Conservation (phyloP, 352 stramenopile genomes). For the Albugo laibachii region DNA sequence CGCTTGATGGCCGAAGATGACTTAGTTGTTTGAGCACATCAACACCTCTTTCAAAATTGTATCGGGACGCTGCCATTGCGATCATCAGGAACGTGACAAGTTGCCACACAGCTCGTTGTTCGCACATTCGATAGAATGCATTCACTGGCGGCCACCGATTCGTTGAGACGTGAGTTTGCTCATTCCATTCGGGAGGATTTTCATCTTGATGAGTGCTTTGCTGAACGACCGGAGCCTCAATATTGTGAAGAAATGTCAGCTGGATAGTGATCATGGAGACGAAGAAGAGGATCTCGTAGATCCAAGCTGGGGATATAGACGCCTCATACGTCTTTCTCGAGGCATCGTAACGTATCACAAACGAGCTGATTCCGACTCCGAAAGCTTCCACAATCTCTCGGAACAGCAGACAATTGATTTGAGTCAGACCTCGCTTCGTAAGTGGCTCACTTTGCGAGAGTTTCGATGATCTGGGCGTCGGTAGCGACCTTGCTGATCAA, state of each 20-base stretch:
- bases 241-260: conserved; percentile 41
- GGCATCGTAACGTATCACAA: conserved; percentile 21
- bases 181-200: conserved; percentile 17
- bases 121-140: conserved; percentile 31
- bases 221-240: conserved; percentile 13
- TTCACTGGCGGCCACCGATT: conserved; percentile 29
- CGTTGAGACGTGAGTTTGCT: conserved; percentile 39
- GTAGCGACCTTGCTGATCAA: conserved; percentile 72
- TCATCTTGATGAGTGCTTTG: too few species aligned
- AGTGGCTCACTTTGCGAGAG: conserved; percentile 58
- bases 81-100: conserved; percentile 34
- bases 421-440: conserved; percentile 33
- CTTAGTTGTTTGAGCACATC: conserved; percentile 21
- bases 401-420: conserved; percentile 66
- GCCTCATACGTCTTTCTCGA: conserved; percentile 23
- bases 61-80: conserved; percentile 29
- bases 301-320: conserved; percentile 24
- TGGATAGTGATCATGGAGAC: conserved; percentile 30
- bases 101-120: conserved; percentile 20
- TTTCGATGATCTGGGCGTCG: conserved; percentile 64
- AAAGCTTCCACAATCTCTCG: conserved; percentile 25
- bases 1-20: conserved; percentile 18
- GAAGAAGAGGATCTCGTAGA: conserved; percentile 26
- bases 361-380: conserved; percentile 22
- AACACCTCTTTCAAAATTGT: conserved; percentile 30